Conservation (phyloP, 208 protist genomes). For the Phytomonas francai region DNA sequence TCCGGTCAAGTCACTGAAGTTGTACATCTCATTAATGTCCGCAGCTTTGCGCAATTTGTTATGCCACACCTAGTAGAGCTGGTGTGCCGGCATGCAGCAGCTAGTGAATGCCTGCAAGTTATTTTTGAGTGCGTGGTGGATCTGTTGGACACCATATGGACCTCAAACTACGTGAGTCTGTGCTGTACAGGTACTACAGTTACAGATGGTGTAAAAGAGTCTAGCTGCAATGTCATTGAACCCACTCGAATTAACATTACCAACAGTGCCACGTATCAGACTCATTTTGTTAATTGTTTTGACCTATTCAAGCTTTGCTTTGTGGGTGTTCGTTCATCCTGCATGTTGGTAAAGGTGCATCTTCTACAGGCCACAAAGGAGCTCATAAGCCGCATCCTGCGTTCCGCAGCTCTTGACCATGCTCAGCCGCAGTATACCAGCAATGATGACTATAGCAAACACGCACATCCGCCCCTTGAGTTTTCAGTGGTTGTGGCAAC, state of each 20-base stretch:
- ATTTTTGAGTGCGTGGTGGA: slow-evolving; percentile 53
- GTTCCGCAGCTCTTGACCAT: slow-evolving; percentile 1
- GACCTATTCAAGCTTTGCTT: slow-evolving; percentile 45
- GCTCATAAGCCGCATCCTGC: slow-evolving; percentile 51
- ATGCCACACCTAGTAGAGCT: slow-evolving; percentile 50
- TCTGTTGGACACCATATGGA: slow-evolving; percentile 49
- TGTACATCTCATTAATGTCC: slow-evolving; percentile 49
- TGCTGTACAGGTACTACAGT: slow-evolving; percentile 1
- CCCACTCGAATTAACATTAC: background rate
- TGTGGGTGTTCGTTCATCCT: slow-evolving; percentile 18
- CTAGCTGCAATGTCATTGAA: background rate
- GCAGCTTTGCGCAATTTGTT: slow-evolving; percentile 41
- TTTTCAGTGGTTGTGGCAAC: slow-evolving; percentile 19
- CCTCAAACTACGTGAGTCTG: slow-evolving; percentile 17
- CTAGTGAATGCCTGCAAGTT: slow-evolving; percentile 57
- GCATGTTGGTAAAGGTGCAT: slow-evolving; percentile 51
- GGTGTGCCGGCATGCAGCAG: slow-evolving; percentile 27
- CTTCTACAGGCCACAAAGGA: slow-evolving; percentile 72
- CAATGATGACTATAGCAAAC: background rate
- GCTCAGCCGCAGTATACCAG: background rate
- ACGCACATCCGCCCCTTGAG: slow-evolving; percentile 10
- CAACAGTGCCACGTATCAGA: slow-evolving; percentile 18
- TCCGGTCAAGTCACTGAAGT: slow-evolving; percentile 23
- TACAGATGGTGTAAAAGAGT: background rate
- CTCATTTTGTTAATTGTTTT: slow-evolving; percentile 39